Evolutionary conservation across 768 basidiomycete species (phyloP).

Genomic region (Epithele typhae): DNA sequence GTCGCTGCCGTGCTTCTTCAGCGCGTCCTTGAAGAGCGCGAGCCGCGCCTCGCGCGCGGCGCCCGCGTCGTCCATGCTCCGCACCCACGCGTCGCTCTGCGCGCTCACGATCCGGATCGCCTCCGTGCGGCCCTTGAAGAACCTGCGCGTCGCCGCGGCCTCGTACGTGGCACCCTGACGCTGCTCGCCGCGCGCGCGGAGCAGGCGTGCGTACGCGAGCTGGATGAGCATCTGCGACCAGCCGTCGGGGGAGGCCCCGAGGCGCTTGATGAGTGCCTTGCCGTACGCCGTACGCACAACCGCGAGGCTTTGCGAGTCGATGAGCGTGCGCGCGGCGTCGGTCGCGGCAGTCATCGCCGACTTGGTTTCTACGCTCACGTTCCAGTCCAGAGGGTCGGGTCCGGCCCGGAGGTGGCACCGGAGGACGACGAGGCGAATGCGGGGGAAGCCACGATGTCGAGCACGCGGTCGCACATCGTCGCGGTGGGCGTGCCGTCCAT

Average conservation of each 20-base stretch:
- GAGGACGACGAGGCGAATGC: constrained; percentile 59
- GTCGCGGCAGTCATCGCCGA: constrained; percentile 56
- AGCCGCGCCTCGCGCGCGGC: constrained; percentile 41
- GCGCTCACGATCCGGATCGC: constrained; percentile 81
- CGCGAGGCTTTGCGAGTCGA: constrained; percentile 57
- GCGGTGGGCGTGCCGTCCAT: constrained; percentile 89
- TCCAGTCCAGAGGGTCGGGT: constrained; percentile 41
- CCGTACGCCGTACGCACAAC: constrained; percentile 74
- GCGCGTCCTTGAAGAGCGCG: constrained; percentile 52
- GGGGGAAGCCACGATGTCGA: constrained; percentile 53
- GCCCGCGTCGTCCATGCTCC: constrained; percentile 58
- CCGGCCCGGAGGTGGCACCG: constrained; percentile 15
- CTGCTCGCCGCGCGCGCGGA: constrained; percentile 39
- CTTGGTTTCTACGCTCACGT: constrained; percentile 42
- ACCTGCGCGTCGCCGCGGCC: constrained; percentile 86
- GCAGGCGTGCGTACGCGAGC: constrained; percentile 76
- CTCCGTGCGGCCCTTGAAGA: constrained; percentile 88
- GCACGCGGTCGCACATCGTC: constrained; percentile 65
- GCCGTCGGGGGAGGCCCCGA: constrained; percentile 88
- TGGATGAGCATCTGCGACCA: constrained; percentile 95
- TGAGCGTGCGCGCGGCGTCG: constrained; percentile 49
- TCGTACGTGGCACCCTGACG: constrained; percentile 86
- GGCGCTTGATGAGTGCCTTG: constrained; percentile 80
- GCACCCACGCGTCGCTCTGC: constrained; percentile 76
- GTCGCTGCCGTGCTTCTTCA: constrained; percentile 58